Evolutionary conservation across 2,329 filamentous ascomycete species (phyloP).

Genomic region (Fusarium sp.): DNA sequence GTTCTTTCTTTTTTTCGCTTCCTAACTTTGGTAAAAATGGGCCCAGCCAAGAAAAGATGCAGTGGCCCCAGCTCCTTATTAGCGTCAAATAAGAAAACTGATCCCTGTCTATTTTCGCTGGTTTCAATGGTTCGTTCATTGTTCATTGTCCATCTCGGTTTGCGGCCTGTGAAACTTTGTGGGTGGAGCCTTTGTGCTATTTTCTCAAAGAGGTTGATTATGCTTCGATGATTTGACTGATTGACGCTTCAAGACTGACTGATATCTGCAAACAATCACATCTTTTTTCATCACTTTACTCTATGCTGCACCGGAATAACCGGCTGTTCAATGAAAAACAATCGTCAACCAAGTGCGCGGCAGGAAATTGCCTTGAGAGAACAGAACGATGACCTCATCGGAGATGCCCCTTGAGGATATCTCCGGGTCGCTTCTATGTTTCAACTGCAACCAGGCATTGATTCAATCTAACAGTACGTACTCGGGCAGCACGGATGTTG

Average conservation of each 20-base stretch:
- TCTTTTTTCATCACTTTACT: background rate
- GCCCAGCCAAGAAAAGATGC: slow-evolving; percentile 33
- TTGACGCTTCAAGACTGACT: background rate
- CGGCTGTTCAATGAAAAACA: slow-evolving; percentile 2
- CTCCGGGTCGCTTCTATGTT: slow-evolving; percentile 24
- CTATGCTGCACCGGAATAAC: background rate
- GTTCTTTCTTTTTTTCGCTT: slow-evolving; percentile 18
- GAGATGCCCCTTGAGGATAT: slow-evolving; percentile 14
- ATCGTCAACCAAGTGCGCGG: background rate
- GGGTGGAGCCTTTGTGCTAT: slow-evolving; percentile 25
- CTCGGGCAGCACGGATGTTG: slow-evolving; percentile 2
- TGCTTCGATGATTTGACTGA: slow-evolving; percentile 6
- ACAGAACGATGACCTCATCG: slow-evolving; percentile 7
- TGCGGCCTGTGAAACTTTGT: slow-evolving; percentile 38
- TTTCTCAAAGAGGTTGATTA: background rate
- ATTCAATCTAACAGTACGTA: slow-evolving; percentile 1
- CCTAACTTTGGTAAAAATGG: background rate
- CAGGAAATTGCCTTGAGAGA: slow-evolving; percentile 1
- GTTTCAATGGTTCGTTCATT: slow-evolving; percentile 17
- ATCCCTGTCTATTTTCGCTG: slow-evolving; percentile 17
- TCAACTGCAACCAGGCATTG: slow-evolving; percentile 13
- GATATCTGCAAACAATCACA: background rate
- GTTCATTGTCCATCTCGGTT: slow-evolving; percentile 29
- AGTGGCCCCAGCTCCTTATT: slow-evolving; percentile 36
- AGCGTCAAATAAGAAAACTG: slow-evolving; percentile 19